phyloP scores from a whole-genome alignment of 1,139 yeast genomes.

The Debaryomyces nepalensis region DNA sequence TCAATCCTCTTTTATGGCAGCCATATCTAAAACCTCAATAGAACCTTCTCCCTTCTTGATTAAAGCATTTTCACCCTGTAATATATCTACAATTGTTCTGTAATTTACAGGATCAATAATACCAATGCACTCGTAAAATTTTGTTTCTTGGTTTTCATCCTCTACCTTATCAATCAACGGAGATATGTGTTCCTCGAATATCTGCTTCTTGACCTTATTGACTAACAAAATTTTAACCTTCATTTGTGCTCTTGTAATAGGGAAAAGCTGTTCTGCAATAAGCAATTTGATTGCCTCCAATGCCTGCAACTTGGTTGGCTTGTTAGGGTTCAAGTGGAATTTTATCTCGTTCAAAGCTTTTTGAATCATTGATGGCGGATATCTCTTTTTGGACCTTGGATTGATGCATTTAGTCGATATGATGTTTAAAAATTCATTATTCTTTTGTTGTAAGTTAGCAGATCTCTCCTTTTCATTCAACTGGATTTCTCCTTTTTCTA shows the following conservation, averaged over 20 bases:
- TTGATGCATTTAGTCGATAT: slow-evolving; percentile 91
- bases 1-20: slow-evolving; percentile 67
- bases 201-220: slow-evolving; percentile 54
- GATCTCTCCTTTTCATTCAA: slow-evolving; percentile 91
- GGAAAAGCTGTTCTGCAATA: slow-evolving; percentile 79
- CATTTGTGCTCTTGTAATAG: slow-evolving; percentile 95
- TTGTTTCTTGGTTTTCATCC: slow-evolving; percentile 50
- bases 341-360: slow-evolving; percentile 82
- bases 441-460: slow-evolving; percentile 73
- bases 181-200: slow-evolving; percentile 51
- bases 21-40: slow-evolving; percentile 88
- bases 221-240: slow-evolving; percentile 65
- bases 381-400: slow-evolving; percentile 86
- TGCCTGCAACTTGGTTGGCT: slow-evolving; percentile 86
- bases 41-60: slow-evolving; percentile 61
- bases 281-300: slow-evolving; percentile 85
- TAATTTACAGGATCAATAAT: slow-evolving; percentile 90
- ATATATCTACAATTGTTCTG: slow-evolving; percentile 65
- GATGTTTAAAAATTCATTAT: slow-evolving; percentile 80
- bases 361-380: slow-evolving; percentile 92
- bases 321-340: slow-evolving; percentile 77
- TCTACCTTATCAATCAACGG: slow-evolving; percentile 59
- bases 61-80: slow-evolving; percentile 55
- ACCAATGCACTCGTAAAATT: slow-evolving; percentile 65
- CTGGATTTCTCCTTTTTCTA: slow-evolving; percentile 91